phyloP scores from a whole-genome alignment of 2,329 filamentous ascomycete genomes.

The Xylariaceae sp. region DNA sequence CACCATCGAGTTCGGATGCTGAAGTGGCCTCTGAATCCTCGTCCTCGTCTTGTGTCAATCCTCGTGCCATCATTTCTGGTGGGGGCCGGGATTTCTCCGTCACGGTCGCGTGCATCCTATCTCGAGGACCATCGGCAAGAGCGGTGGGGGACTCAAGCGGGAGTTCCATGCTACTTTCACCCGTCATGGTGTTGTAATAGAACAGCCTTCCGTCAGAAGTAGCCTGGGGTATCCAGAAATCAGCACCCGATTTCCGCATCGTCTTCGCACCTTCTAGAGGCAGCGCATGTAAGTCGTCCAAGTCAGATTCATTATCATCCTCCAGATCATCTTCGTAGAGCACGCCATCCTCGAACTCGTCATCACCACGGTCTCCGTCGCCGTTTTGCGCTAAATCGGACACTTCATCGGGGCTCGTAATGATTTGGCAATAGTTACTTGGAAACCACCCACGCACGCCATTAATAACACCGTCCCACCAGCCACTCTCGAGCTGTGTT shows the following conservation, averaged over 20 bases:
- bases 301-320: constrained; percentile 62
- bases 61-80: constrained; percentile 84
- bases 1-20: constrained; percentile 80
- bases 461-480: constrained; percentile 99
- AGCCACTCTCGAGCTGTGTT: constrained; percentile 94
- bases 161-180: constrained; percentile 89
- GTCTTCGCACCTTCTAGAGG: constrained; percentile 61
- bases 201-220: constrained; percentile 89
- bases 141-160: constrained; percentile 87
- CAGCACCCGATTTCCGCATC: constrained; percentile 70
- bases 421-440: constrained; percentile 94
- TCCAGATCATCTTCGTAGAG: constrained; percentile 65
- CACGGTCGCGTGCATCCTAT: constrained; percentile 82
- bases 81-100: constrained; percentile 88
- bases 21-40: constrained; percentile 81
- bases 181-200: constrained; percentile 98
- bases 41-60: constrained; percentile 78
- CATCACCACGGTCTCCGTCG: constrained; percentile 51
- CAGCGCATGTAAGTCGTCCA: constrained; percentile 55
- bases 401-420: constrained; percentile 71
- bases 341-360: constrained; percentile 61
- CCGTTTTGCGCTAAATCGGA: constrained; percentile 56
- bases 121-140: constrained; percentile 77
- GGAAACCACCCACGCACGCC: constrained; percentile 97
- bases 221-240: constrained; percentile 98